phyloP scores from a whole-genome alignment of 1,284 basidiomycete species.

The Phellopilus nigrolimitatus region DNA sequence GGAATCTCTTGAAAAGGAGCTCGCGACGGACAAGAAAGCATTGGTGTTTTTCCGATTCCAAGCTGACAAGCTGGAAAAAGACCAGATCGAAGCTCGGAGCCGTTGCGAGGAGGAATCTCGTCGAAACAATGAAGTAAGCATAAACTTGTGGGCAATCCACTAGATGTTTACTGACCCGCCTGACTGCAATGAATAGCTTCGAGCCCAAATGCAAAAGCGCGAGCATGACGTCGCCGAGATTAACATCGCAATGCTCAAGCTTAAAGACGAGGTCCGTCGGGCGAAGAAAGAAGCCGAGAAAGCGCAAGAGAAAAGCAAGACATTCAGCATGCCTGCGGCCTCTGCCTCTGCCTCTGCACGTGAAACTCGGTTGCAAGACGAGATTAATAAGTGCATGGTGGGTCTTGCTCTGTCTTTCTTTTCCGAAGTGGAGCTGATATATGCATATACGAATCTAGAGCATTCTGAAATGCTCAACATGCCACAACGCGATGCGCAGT shows the following conservation, averaged over 20 bases:
- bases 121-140: background rate
- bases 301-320: slow-evolving; percentile 42
- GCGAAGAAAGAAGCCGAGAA: slow-evolving; percentile 52
- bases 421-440: background rate
- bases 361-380: slow-evolving; percentile 40
- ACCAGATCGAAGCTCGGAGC: background rate
- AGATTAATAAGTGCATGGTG: slow-evolving; percentile 65
- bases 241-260: slow-evolving; percentile 34
- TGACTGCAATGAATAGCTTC: slow-evolving; percentile 7
- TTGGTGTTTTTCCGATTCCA: background rate
- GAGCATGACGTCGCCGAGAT: slow-evolving; percentile 26
- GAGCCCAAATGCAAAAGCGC: background rate
- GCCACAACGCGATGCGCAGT: slow-evolving; percentile 78
- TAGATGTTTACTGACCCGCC: background rate
- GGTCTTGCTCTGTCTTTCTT: slow-evolving; percentile 26
- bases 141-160: background rate
- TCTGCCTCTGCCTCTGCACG: slow-evolving; percentile 29
- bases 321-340: slow-evolving; percentile 27
- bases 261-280: slow-evolving; percentile 43
- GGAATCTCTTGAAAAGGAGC: slow-evolving; percentile 28
- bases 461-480: slow-evolving; percentile 90
- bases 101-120: background rate
- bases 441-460: slow-evolving; percentile 55
- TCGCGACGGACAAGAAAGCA: slow-evolving; percentile 12
- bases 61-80: slow-evolving; percentile 1